A percentile compares a stretch with the other conserved stretches of the same genome.
These are phyloP conservation scores for Ceratocystis alfenasii DNA, from an alignment of 2,329 filamentous ascomycete genomes.

Conservation along the genomic window DNA sequence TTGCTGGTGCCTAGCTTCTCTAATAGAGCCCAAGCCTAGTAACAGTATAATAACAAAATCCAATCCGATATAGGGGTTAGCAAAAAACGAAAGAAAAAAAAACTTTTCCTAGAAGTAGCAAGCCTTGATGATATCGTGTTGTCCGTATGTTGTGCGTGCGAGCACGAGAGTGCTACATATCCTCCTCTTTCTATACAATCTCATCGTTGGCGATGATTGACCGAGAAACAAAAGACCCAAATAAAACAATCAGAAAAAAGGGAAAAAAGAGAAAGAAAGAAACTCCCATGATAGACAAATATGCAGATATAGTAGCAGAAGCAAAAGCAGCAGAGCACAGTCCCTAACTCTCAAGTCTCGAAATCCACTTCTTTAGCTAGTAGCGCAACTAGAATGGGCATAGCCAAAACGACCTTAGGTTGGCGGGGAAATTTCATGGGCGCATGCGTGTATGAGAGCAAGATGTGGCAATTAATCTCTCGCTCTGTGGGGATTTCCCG, in stretches of 20 bases:
- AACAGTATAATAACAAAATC: slow-evolving; percentile 8
- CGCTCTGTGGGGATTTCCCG: background rate
- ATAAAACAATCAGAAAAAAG: slow-evolving; percentile 13
- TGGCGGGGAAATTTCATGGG: background rate
- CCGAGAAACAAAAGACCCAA: slow-evolving; percentile 12
- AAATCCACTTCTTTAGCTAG: background rate
- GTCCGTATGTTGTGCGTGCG: background rate
- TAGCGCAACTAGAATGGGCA: background rate
- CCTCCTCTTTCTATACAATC: slow-evolving; percentile 17
- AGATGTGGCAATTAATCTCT: background rate
- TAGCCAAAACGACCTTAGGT: background rate
- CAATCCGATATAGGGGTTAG: background rate
- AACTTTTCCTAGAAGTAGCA: background rate
- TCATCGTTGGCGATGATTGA: background rate
- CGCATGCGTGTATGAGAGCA: background rate
- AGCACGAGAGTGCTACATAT: background rate
- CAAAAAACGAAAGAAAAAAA: slow-evolving; percentile 2
- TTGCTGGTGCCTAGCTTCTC: slow-evolving; percentile 9
- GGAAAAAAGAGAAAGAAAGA: slow-evolving; percentile 11
- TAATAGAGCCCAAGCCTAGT: slow-evolving; percentile 8
- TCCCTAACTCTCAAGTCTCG: background rate
- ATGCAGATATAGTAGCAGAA: background rate
- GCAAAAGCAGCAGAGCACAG: background rate
- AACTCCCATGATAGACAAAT: background rate
- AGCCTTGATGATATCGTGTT: background rate